Percentiles rank a stretch among this genome's conserved stretches.
phyloP scores from a whole-genome alignment of 192 early-diverging fungal species.

The Glomus cerebriforme region DNA sequence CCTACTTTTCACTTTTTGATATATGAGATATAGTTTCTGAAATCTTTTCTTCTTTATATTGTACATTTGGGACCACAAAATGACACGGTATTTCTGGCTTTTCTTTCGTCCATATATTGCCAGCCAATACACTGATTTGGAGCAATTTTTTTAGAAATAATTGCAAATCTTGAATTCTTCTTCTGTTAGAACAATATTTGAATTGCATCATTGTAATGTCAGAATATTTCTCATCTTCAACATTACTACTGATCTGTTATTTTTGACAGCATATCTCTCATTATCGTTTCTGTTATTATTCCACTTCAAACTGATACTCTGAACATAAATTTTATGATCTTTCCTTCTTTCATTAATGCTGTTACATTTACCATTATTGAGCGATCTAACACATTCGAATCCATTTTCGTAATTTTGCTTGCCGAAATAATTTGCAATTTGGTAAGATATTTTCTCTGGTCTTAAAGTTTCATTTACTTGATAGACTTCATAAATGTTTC shows the following conservation, averaged over 20 bases:
- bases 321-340: constrained; percentile 18
- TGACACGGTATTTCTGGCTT: background rate
- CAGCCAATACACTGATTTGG: background rate
- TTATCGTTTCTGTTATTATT: too few species aligned
- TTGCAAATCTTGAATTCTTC: background rate
- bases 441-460: constrained; percentile 30
- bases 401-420: constrained; percentile 5
- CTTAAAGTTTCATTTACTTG: constrained; percentile 29
- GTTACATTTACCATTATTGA: constrained; percentile 32
- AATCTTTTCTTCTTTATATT: constrained; percentile 2
- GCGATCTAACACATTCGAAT: background rate
- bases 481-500: constrained; percentile 10
- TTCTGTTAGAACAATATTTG: background rate
- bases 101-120: constrained; percentile 16
- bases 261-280: background rate
- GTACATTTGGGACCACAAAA: constrained; percentile 14
- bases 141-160: background rate
- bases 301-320: background rate
- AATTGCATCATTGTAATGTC: background rate
- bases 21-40: background rate
- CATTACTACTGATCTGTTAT: constrained; percentile 10
- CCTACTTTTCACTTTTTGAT: background rate
- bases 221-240: background rate
- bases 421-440: constrained; percentile 15
- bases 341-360: constrained; percentile 14